Percentiles rank a stretch among this genome's conserved stretches.
These are phyloP conservation scores for Aechmea fasciata DNA, from an alignment of 176 grass and related monocot species.

Conservation along the genomic window DNA sequence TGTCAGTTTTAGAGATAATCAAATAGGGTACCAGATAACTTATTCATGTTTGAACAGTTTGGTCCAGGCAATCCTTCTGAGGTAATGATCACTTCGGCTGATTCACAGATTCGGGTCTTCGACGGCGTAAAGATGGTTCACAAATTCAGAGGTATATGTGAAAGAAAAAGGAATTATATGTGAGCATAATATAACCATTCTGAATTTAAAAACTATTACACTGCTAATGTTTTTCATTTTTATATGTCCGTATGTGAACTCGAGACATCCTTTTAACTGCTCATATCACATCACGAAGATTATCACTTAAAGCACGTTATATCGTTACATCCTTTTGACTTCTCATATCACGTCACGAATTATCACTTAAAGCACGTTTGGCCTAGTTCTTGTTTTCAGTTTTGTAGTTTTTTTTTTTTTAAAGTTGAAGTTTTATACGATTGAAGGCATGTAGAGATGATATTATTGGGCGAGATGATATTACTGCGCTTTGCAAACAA, in stretches of 20 bases:
- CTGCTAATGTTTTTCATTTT: neutral
- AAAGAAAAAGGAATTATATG: neutral
- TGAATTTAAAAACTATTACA: neutral
- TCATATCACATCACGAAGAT: no score
- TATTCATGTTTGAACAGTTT: constrained; percentile 44
- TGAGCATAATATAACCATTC: neutral
- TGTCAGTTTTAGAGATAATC: neutral
- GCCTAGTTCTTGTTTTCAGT: no score
- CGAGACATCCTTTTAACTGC: neutral
- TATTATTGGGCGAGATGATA: no score
- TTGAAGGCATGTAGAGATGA: no score
- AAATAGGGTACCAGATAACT: constrained; percentile 2
- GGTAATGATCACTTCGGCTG: constrained; percentile 78
- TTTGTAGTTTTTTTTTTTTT: no score
- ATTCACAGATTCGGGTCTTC: constrained; percentile 91
- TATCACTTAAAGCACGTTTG: no score
- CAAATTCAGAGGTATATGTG: constrained; percentile 71
- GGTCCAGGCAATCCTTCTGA: constrained; percentile 77
- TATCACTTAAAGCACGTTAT: no score
- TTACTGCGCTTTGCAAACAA: no score
- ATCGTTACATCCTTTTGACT: no score
- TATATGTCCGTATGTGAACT: neutral
- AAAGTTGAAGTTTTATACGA: no score
- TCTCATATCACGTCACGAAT: no score
- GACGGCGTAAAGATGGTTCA: constrained; percentile 71